Base-by-base conservation (phyloP, 2,329 filamentous ascomycete species). In the Sclerotinia borealis region DNA sequence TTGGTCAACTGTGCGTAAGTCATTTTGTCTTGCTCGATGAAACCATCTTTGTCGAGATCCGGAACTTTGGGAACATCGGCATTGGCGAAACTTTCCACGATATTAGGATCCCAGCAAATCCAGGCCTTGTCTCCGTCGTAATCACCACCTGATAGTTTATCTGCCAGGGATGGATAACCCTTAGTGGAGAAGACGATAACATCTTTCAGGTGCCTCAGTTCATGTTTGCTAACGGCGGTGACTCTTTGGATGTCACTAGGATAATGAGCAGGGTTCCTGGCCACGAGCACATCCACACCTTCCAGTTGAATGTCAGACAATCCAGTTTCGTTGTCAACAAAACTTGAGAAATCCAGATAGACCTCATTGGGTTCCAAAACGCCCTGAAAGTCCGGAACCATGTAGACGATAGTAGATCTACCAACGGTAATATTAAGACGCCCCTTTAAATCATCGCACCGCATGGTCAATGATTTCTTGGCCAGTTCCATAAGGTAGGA, bases 101-200 rank as follows among this genome's bases (percentile, higher is more conserved):
- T 80, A 0, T 77, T 75, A 0, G 79, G 77, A 34, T 93, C 89
- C 88, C 88, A 93, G 70, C 88, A 91, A 0, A 91, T 76, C 89
- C 89, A 93, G 5, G 89, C 84, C n/a, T 78, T 81, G 66, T 95
- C 91, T 0, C 91, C 91, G 68, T 93, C 90, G 66, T 92, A 93
- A 70, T 93, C 91, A 0, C 91, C 91, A 0, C 91, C 91, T 1
- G 89, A 91, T 0, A 93, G 78, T 69, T 87, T 86, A 10, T 85
- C 83, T 0, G 90, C 91, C 0, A 92, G 79, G 0, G 90, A 84
- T 0, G 76, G 77, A 31, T 80, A 72, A 0, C 89, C 89, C 64
- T 81, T 83, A 0, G 79, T 79, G 0, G 90, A 80, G 68, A 98
- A 97, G 0, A 97, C 82, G 17, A 95, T 80, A 1, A 96, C 86